A percentile compares a stretch with the other conserved stretches of the same genome.
Conservation (phyloP, 192 early-diverging fungal genomes). For the Backusella psychrophila region DNA sequence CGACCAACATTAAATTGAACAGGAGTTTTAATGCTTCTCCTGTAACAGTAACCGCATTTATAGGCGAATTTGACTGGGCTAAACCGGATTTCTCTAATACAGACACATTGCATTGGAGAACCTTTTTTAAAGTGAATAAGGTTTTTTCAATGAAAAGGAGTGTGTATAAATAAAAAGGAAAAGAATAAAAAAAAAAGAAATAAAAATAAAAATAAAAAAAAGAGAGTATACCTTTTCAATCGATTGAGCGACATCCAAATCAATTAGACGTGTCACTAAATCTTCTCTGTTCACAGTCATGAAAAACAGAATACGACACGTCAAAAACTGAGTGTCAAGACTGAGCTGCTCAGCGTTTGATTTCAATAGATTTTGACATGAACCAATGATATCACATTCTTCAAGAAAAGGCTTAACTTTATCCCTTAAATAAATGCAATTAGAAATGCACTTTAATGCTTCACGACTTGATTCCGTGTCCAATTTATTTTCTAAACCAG, state of each 20-base stretch:
- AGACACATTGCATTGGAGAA: not conserved
- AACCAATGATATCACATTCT: conserved; percentile 39
- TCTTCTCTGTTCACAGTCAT: conserved; percentile 49
- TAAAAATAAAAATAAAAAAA: not conserved
- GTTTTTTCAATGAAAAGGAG: not conserved
- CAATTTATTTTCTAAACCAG: conserved; percentile 19
- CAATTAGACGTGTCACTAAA: conserved; percentile 40
- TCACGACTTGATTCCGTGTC: conserved; percentile 42
- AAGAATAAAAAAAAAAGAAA: no score
- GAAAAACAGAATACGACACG: conserved; percentile 66
- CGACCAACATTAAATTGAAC: conserved; percentile 50
- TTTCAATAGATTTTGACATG: conserved; percentile 37
- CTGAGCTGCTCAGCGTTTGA: conserved; percentile 27
- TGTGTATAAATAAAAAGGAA: no score
- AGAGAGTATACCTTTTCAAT: conserved; percentile 35
- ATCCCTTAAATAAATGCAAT: conserved; percentile 58
- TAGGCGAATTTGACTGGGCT: conserved; percentile 12
- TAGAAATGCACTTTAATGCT: conserved; percentile 69
- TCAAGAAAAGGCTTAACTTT: conserved; percentile 44
- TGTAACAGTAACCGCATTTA: conserved; percentile 41
- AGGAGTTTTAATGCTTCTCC: conserved; percentile 55
- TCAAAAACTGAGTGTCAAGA: conserved; percentile 57
- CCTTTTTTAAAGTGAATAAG: not conserved
- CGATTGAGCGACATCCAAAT: conserved; percentile 36
- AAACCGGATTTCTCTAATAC: conserved; percentile 2